phyloP scores from a whole-genome alignment of 495 filamentous ascomycete species.

The Neurospora africana region DNA sequence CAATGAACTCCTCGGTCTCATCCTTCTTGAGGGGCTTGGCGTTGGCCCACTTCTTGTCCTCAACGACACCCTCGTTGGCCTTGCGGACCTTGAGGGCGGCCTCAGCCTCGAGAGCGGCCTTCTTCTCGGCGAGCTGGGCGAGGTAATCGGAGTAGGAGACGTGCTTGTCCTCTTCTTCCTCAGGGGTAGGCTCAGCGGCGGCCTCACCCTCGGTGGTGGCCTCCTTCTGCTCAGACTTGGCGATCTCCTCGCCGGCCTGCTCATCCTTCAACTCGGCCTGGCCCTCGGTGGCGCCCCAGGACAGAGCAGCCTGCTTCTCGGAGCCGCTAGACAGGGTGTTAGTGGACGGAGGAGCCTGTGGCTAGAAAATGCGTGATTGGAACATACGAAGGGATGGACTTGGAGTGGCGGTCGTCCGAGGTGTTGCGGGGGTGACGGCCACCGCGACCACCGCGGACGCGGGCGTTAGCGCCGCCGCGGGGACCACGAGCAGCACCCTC shows the following conservation, averaged over 20 bases:
- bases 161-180: constrained; percentile 76
- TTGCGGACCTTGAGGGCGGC: constrained; percentile 58
- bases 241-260: constrained; percentile 75
- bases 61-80: constrained; percentile 79
- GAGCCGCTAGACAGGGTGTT: constrained; percentile 43
- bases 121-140: constrained; percentile 75
- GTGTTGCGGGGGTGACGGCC: constrained; percentile 32
- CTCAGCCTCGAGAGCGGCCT: constrained; percentile 54
- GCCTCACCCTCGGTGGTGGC: constrained; percentile 32
- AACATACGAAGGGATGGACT: constrained; percentile 56
- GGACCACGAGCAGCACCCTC: constrained; percentile 48
- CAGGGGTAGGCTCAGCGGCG: constrained; percentile 27
- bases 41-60: constrained; percentile 82
- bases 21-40: constrained; percentile 70
- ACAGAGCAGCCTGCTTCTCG: constrained; percentile 83
- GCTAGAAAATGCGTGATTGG: constrained; percentile 5
- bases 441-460: constrained; percentile 49
- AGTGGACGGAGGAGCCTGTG: neutral
- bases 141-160: constrained; percentile 83
- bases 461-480: constrained; percentile 43
- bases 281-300: constrained; percentile 79
- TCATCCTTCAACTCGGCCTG: constrained; percentile 77
- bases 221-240: constrained; percentile 61
- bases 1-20: constrained; percentile 66
- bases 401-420: constrained; percentile 75